Base-by-base conservation (phyloP, 176 grass and related monocot genomes). In the Bromus sterilis region DNA sequence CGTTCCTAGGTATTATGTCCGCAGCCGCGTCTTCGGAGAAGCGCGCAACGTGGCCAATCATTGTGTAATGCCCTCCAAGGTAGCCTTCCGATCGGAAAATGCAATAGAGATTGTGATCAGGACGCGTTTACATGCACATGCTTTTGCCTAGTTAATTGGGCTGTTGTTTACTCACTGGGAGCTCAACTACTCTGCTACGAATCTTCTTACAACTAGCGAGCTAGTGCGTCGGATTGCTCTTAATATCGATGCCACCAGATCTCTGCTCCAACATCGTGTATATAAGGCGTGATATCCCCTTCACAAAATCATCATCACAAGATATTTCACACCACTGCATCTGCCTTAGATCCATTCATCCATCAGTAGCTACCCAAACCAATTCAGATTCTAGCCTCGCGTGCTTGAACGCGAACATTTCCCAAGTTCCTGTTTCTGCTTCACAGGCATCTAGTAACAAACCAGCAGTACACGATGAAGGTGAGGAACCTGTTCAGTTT, bases 401-500 rank as follows among this genome's bases (percentile, higher is more conserved):
- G 20, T 18, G 2, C 7, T 53, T 18, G 2, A 53, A 53, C 7
- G 21, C 48, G 0, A 21, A 7, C 16, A 48, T 37, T 6, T 46
- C 28, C 64, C 3, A 1, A 35, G 18, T 23, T 49, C 18, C 15
- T 20, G 0, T 49, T 15, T 69, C 66, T 33, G 13, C 2, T 36
- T 9, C n/a, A 70, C 6, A 1, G 66, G 12, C 65, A 68, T 68
- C 65, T 41, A 4, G n/a, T n/a, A n/a, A 4, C 2, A 34, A 35
- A 34, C 11, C 36, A 70, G 66, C 37, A 70, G 66, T 37, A 20
- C 56, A 5, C 44, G 14, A 81, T 81, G 84, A 86, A 86, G 78
- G 84, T 86, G 74, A 80, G 46, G 9, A 9, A 4, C 11, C 31
- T 15, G 32, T 23, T 56, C 48, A 34, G 6, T 33, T 33, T 12